Conservation (phyloP, 73 alveolate species). For the Paramecium primaurelia region DNA sequence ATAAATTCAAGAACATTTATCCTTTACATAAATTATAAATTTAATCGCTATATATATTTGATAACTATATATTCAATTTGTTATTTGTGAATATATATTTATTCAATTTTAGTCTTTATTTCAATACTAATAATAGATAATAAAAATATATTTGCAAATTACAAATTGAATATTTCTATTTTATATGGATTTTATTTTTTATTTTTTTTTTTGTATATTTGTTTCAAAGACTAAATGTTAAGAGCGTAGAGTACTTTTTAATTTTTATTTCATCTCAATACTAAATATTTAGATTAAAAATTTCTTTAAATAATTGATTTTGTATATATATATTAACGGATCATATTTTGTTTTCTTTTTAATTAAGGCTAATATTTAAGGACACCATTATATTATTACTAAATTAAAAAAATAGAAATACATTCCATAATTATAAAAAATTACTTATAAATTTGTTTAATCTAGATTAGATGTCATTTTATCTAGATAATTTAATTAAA, state of each 20-base stretch:
- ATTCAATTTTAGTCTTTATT: not conserved
- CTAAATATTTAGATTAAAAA: too few relatives aligned
- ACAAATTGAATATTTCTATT: not conserved
- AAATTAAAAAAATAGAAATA: too few relatives aligned
- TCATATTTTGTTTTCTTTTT: not conserved
- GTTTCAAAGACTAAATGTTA: too few relatives aligned
- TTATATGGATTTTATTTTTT: too few relatives aligned
- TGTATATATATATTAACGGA: not conserved
- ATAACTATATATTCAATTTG: not conserved
- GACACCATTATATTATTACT: not conserved
- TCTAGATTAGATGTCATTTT: not conserved
- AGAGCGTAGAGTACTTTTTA: not conserved
- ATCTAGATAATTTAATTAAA: not conserved
- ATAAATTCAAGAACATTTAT: not conserved
- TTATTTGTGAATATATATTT: too few relatives aligned
- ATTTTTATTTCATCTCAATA: not conserved
- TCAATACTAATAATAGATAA: too few relatives aligned
- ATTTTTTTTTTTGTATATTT: too few relatives aligned
- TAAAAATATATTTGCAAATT: too few relatives aligned
- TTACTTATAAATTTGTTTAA: too few relatives aligned
- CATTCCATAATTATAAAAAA: not conserved
- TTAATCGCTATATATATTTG: too few relatives aligned
- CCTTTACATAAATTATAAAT: not conserved
- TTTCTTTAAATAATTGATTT: too few relatives aligned
- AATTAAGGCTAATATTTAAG: not conserved